Percentiles rank a stretch among this genome's conserved stretches.
Conservation (phyloP, 768 basidiomycete species). For the Mycena sanguinolenta region DNA sequence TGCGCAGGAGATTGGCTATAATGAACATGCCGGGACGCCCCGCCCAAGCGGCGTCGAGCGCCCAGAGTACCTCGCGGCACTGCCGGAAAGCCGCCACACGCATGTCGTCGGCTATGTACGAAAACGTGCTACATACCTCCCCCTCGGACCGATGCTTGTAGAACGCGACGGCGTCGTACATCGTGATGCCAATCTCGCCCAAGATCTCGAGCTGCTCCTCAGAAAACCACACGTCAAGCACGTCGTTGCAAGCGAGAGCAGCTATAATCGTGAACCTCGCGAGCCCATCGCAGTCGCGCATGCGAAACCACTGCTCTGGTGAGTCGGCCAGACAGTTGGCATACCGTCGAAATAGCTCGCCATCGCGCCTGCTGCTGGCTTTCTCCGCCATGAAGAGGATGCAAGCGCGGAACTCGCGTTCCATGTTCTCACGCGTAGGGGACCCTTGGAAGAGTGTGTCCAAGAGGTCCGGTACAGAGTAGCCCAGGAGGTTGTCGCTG, state of each 20-base stretch:
- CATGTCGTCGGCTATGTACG: constrained; percentile 7
- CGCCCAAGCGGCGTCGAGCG: constrained; percentile 3
- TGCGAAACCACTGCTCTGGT: neutral
- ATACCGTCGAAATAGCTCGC: neutral
- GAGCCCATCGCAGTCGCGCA: constrained; percentile 10
- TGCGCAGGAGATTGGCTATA: neutral
- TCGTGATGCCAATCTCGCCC: constrained; percentile 5
- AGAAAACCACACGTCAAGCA: neutral
- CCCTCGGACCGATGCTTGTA: neutral
- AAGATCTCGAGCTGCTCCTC: constrained; percentile 2
- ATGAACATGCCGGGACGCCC: neutral
- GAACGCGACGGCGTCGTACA: constrained; percentile 15
- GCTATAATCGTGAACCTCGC: neutral
- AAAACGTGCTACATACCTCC: neutral
- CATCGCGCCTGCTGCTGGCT: neutral
- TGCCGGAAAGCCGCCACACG: neutral
- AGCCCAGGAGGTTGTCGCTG: constrained; percentile 6
- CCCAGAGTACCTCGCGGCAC: neutral
- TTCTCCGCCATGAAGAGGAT: neutral
- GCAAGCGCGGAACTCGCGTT: neutral
- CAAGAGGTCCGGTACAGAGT: neutral
- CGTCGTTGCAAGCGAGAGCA: neutral
- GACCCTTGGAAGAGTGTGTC: neutral
- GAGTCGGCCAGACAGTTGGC: neutral
- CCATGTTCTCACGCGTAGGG: neutral